A percentile compares a stretch with the other conserved stretches of the same genome.
phyloP scores from a whole-genome alignment of 1,284 basidiomycete species.

The Fomitopsis palustris region DNA sequence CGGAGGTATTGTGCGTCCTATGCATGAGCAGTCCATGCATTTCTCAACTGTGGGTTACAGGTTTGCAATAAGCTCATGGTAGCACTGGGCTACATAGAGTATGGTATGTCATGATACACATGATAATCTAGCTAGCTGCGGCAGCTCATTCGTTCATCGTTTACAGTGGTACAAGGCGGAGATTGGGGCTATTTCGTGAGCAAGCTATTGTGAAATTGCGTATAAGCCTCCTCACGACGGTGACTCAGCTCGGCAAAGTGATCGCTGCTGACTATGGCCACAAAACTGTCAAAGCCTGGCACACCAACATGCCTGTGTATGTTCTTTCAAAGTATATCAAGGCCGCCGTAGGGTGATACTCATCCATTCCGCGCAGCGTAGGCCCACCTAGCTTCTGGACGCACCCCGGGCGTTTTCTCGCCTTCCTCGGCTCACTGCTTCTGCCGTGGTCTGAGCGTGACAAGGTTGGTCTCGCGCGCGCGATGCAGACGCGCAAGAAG shows the following conservation, averaged over 20 bases:
- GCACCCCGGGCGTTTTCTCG: constrained; percentile 26
- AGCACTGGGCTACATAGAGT: constrained; percentile 43
- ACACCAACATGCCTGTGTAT: constrained; percentile 32
- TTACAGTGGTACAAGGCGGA: constrained; percentile 42
- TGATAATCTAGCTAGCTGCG: too few species aligned
- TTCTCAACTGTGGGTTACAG: constrained; percentile 17
- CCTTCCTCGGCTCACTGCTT: constrained; percentile 18
- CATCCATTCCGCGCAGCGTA: constrained; percentile 8
- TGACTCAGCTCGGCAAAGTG: constrained; percentile 25
- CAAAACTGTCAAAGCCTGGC: constrained; percentile 33
- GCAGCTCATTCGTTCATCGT: too few species aligned
- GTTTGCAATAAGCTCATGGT: constrained; percentile 44
- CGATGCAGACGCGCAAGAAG: constrained; percentile 26
- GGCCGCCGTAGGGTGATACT: neutral
- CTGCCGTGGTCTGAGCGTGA: constrained; percentile 33
- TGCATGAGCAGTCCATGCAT: neutral
- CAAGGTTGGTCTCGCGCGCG: constrained; percentile 32
- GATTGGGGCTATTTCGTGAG: constrained; percentile 42
- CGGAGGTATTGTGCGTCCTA: constrained; percentile 13
- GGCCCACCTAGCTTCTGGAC: constrained; percentile 18
- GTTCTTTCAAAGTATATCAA: too few species aligned
- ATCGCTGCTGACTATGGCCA: constrained; percentile 26
- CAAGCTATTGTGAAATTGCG: neutral
- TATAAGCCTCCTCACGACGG: neutral
- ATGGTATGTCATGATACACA: constrained; percentile 31